These are phyloP conservation scores for Cryphonectria parasitica DNA, from an alignment of 2,329 filamentous ascomycete species.

Conservation along the genomic window DNA sequence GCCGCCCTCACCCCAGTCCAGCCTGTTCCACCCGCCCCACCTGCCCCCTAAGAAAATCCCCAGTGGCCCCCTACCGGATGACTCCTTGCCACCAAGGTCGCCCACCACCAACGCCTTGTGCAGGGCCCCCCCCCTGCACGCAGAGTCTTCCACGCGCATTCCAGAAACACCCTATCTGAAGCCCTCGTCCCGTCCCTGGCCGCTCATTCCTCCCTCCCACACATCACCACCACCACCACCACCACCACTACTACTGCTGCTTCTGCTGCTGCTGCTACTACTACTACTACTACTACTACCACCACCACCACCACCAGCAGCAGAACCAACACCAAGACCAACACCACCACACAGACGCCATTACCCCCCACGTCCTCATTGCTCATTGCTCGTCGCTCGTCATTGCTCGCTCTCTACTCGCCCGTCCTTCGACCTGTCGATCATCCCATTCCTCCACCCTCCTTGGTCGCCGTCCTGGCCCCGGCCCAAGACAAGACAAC, in stretches of 20 bases:
- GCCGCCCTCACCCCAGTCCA: not conserved
- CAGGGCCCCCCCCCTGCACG: conserved; percentile 19
- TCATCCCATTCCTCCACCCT: conserved; percentile 3
- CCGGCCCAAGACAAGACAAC: conserved; percentile 1
- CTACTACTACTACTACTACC: not conserved
- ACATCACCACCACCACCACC: conserved; percentile 1
- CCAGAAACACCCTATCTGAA: conserved; percentile 28
- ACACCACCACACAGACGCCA: not conserved
- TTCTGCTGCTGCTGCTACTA: not conserved
- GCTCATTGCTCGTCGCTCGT: not conserved
- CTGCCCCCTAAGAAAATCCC: not conserved
- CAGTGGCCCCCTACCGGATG: not conserved
- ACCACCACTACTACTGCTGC: not conserved
- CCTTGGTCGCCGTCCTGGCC: conserved; percentile 3
- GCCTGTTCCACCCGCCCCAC: conserved; percentile 1
- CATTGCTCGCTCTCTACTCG: not conserved
- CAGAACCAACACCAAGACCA: not conserved
- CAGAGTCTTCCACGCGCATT: conserved; percentile 28
- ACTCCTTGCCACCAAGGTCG: conserved; percentile 4
- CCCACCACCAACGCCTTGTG: not conserved
- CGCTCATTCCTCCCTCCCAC: conserved; percentile 6
- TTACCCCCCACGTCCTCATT: not conserved
- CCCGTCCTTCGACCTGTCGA: not conserved
- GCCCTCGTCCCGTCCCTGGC: conserved; percentile 12
- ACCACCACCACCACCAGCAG: not conserved